Evolutionary conservation across 768 basidiomycete species (phyloP).

Genomic region (Lactarius quietus): DNA sequence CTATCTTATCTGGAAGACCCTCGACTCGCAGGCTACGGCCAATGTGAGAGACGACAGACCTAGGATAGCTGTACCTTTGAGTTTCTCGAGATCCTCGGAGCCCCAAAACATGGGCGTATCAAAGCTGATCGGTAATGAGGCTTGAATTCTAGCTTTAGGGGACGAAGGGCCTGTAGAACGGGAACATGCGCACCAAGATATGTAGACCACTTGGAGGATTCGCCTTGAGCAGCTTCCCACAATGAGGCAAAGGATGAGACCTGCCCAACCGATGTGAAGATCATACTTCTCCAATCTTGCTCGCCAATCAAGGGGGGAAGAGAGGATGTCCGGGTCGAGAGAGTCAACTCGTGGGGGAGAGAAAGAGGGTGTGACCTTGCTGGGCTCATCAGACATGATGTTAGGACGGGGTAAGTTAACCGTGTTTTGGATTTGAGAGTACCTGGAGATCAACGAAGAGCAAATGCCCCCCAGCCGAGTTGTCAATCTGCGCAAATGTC

Average conservation of each 20-base stretch:
- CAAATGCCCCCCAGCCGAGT: conserved; percentile 69
- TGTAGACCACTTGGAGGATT: conserved; percentile 59
- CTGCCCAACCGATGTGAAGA: conserved; percentile 76
- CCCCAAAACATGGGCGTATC: conserved; percentile 96
- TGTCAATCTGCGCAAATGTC: conserved; percentile 39
- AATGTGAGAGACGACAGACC: conserved; percentile 45
- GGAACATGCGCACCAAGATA: conserved; percentile 58
- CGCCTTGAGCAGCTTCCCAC: conserved; percentile 79
- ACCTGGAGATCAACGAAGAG: conserved; percentile 69
- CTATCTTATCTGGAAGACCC: conserved; percentile 67
- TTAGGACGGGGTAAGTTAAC: conserved; percentile 10
- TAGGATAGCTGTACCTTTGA: conserved; percentile 84
- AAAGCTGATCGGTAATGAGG: conserved; percentile 65
- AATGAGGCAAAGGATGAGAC: conserved; percentile 92
- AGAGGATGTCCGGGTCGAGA: conserved; percentile 73
- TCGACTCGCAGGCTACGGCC: neutral
- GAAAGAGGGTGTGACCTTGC: conserved; percentile 73
- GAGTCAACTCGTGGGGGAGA: conserved; percentile 70
- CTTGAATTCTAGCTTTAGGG: conserved; percentile 36
- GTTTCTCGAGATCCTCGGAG: conserved; percentile 62
- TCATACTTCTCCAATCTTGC: conserved; percentile 56
- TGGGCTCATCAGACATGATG: conserved; percentile 30
- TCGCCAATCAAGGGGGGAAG: conserved; percentile 59
- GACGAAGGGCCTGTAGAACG: neutral
- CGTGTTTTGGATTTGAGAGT: conserved; percentile 28